Evolutionary conservation across 805 yeast genomes (phyloP).

Genomic region (Jamesozyma piceae): DNA sequence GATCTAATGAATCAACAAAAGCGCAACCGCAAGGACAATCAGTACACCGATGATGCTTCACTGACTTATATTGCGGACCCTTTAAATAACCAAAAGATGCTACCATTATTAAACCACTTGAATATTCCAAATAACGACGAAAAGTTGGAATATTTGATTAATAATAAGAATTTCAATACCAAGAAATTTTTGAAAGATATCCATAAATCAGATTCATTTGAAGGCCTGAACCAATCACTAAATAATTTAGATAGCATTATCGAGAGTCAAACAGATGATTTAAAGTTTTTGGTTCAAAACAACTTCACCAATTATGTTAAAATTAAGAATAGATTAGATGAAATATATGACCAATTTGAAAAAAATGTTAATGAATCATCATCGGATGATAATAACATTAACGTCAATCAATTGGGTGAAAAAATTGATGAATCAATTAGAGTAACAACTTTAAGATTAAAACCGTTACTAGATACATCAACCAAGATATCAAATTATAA

Average conservation of each 20-base stretch:
- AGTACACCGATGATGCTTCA: conserved; percentile 9
- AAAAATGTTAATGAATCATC: conserved; percentile 15
- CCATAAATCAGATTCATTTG: conserved; percentile 47
- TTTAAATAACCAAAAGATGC: conserved; percentile 36
- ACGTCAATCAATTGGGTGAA: conserved; percentile 32
- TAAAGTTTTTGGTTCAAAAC: conserved; percentile 43
- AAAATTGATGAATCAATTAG: conserved; percentile 42
- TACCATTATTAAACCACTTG: conserved; percentile 36
- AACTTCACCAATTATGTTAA: conserved; percentile 59
- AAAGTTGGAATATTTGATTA: conserved; percentile 41
- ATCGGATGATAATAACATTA: conserved; percentile 23
- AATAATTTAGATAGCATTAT: conserved; percentile 42
- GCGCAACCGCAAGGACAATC: not conserved
- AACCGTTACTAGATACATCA: conserved; percentile 49
- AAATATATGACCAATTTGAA: conserved; percentile 45
- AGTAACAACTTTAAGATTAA: conserved; percentile 43
- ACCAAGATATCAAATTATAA: conserved; percentile 41
- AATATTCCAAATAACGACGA: conserved; percentile 30
- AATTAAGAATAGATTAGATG: conserved; percentile 55
- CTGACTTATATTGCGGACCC: conserved; percentile 38
- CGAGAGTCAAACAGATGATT: conserved; percentile 39
- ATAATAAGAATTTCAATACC: conserved; percentile 51
- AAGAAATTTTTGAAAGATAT: conserved; percentile 45
- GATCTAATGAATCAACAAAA: conserved; percentile 25
- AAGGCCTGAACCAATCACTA: conserved; percentile 40